Evolutionary conservation across 495 filamentous ascomycete species (phyloP).

Genomic region (Peziza echinospora): DNA sequence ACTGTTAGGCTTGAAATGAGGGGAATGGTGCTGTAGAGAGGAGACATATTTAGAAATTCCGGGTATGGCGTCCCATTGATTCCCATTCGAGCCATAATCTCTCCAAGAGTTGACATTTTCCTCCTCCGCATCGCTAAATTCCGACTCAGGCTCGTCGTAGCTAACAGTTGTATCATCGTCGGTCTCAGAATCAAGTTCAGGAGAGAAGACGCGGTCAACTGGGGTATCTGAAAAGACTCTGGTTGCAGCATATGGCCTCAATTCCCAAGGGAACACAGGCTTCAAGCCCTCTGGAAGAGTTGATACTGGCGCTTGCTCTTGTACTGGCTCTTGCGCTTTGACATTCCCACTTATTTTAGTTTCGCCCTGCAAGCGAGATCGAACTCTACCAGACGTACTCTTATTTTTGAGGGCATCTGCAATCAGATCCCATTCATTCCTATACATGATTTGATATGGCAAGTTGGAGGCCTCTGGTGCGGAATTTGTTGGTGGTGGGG

Average conservation of each 20-base stretch:
- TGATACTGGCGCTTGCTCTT: neutral
- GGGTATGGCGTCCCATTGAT: conserved; percentile 17
- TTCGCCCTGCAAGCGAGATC: neutral
- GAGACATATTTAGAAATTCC: conserved; percentile 17
- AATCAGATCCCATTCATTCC: conserved; percentile 16
- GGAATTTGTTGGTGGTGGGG: conserved; percentile 12
- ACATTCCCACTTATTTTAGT: no score
- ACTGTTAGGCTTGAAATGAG: conserved; percentile 5
- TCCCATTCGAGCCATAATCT: conserved; percentile 11
- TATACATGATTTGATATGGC: conserved; percentile 8
- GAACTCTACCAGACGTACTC: neutral
- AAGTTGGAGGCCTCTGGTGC: conserved; percentile 15
- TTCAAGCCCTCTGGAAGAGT: neutral
- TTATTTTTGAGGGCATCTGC: neutral
- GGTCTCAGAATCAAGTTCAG: neutral
- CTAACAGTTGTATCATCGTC: conserved; percentile 4
- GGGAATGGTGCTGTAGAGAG: conserved; percentile 4
- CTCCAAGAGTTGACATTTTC: conserved; percentile 3
- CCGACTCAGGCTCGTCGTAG: conserved; percentile 8
- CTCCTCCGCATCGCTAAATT: conserved; percentile 3
- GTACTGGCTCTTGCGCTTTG: neutral
- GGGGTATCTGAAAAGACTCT: neutral
- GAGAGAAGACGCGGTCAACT: neutral
- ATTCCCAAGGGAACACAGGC: neutral
- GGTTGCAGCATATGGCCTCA: neutral